Conservation (phyloP, 257 asterid genomes). For the Solanum pinnatisectum region DNA sequence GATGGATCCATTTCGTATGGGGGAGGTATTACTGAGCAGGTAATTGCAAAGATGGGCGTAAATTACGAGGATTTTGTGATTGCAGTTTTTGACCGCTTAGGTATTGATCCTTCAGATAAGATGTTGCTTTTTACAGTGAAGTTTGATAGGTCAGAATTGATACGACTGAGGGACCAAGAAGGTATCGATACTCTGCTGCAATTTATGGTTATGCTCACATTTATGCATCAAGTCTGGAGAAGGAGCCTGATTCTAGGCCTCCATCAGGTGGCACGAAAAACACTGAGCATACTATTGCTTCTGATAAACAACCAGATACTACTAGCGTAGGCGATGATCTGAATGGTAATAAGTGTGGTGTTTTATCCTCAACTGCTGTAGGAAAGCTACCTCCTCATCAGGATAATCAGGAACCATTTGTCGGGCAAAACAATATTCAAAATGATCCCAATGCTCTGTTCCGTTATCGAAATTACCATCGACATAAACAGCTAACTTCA, state of each 20-base stretch:
- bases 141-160: neutral
- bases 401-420: slow-evolving; percentile 14
- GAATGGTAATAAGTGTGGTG: slow-evolving; percentile 12
- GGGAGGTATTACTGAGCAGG: neutral
- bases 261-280: neutral
- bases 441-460: slow-evolving; percentile 16
- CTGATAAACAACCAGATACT: neutral
- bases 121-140: neutral
- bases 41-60: neutral
- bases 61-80: neutral
- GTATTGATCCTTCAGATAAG: neutral
- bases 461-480: neutral
- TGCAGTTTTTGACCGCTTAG: neutral
- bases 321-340: neutral
- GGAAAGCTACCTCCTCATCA: slow-evolving; percentile 34
- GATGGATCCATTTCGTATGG: neutral
- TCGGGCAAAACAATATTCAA: slow-evolving; percentile 17
- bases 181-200: neutral
- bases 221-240: neutral
- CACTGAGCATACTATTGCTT: neutral
- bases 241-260: neutral
- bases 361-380: slow-evolving; percentile 16
- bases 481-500: slow-evolving; percentile 16
- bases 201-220: neutral
- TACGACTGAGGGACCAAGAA: neutral